A percentile compares a stretch with the other conserved stretches of the same genome.
These are phyloP conservation scores for Metschnikowia arizonensis DNA, from an alignment of 805 yeast genomes.

Conservation along the genomic window DNA sequence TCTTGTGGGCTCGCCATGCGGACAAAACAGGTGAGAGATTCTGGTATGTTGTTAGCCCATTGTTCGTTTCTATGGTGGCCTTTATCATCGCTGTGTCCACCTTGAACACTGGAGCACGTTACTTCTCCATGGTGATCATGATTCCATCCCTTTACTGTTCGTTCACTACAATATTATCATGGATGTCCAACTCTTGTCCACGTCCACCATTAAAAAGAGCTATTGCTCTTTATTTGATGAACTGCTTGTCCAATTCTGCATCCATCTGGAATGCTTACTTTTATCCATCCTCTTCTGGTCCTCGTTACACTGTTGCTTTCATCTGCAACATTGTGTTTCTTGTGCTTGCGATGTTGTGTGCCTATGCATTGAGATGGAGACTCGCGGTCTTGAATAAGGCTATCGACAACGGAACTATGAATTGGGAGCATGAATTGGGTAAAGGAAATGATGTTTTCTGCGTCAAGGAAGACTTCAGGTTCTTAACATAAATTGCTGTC, in stretches of 20 bases:
- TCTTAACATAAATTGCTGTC: conserved; percentile 22
- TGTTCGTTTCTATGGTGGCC: conserved; percentile 39
- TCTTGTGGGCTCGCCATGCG: conserved; percentile 52
- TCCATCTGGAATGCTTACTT: conserved; percentile 54
- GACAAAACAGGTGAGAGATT: conserved; percentile 54
- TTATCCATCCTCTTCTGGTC: conserved; percentile 43
- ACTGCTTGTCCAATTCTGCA: conserved; percentile 52
- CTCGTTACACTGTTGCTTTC: conserved; percentile 46
- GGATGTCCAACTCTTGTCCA: conserved; percentile 55
- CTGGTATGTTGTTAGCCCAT: conserved; percentile 45
- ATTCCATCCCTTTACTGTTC: conserved; percentile 54
- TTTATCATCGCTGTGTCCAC: conserved; percentile 49
- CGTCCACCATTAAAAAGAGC: conserved; percentile 60
- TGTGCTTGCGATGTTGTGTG: conserved; percentile 36
- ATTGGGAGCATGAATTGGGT: conserved; percentile 48
- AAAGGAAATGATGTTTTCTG: conserved; percentile 41
- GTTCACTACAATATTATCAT: conserved; percentile 48
- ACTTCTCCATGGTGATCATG: conserved; percentile 58
- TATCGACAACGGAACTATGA: conserved; percentile 44
- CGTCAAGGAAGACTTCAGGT: conserved; percentile 44
- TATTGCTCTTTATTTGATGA: conserved; percentile 53
- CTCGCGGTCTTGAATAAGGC: conserved; percentile 37
- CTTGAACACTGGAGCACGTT: conserved; percentile 52
- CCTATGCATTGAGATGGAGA: conserved; percentile 37
- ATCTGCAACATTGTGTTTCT: conserved; percentile 47